Conservation (phyloP, 164 flowering plant species). For the Amborella trichopoda region DNA sequence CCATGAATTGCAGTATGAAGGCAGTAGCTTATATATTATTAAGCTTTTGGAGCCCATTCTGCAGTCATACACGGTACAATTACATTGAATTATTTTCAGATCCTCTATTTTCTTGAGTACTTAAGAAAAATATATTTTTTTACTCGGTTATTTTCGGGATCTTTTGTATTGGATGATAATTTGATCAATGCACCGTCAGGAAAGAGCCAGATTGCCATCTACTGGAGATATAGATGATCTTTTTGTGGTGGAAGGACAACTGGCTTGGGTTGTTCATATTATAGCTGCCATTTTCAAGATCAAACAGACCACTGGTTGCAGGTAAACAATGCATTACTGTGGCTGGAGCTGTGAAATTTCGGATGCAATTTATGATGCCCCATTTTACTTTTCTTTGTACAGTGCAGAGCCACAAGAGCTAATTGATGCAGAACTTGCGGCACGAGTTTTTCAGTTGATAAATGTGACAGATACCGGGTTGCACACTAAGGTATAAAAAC, state of each 20-base stretch:
- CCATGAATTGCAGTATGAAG: constrained; percentile 65
- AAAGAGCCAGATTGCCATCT: constrained; percentile 52
- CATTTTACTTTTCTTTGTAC: constrained; percentile 16
- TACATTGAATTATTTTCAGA: neutral
- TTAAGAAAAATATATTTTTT: too few species aligned
- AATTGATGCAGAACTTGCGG: constrained; percentile 96
- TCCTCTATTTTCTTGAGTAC: neutral
- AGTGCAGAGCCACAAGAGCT: constrained; percentile 88
- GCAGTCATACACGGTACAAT: constrained; percentile 67
- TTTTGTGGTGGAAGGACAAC: constrained; percentile 74
- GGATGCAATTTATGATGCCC: neutral
- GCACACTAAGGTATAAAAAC: constrained; percentile 61
- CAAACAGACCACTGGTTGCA: constrained; percentile 58
- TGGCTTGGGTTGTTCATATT: constrained; percentile 92
- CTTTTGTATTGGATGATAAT: too few species aligned
- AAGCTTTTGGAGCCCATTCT: constrained; percentile 83
- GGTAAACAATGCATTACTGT: constrained; percentile 27
- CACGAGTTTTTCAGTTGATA: constrained; percentile 83
- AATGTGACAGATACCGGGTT: constrained; percentile 82
- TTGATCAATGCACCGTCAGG: too few species aligned
- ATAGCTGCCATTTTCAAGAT: constrained; percentile 82
- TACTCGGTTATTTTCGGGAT: too few species aligned
- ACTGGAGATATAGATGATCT: constrained; percentile 47
- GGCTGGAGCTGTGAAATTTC: neutral
- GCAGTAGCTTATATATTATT: constrained; percentile 65